Conservation (phyloP, 2,329 filamentous ascomycete genomes). For the Aspergillus neotritici region DNA sequence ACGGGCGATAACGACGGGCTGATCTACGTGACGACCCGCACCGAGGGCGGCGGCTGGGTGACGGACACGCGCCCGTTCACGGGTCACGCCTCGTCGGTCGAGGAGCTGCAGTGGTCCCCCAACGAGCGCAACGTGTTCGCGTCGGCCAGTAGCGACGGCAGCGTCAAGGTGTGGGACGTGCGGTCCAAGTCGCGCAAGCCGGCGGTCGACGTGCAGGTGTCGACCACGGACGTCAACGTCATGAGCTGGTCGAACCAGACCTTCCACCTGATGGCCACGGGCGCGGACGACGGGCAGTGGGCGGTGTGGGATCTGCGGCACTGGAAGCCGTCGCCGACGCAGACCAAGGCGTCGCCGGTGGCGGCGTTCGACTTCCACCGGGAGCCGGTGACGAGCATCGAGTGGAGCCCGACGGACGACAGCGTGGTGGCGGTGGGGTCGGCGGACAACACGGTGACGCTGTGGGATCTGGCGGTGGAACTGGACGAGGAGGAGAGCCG, state of each 20-base stretch:
- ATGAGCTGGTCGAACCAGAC: slow-evolving; percentile 92
- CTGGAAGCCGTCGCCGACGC: slow-evolving; percentile 67
- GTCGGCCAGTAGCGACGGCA: slow-evolving; percentile 88
- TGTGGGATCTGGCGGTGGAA: slow-evolving; percentile 97
- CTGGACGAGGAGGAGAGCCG: slow-evolving; percentile 94
- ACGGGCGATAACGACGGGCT: slow-evolving; percentile 87
- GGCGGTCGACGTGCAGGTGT: slow-evolving; percentile 82
- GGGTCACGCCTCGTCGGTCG: slow-evolving; percentile 78
- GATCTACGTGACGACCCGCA: slow-evolving; percentile 82
- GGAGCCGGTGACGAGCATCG: slow-evolving; percentile 89
- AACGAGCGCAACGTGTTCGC: slow-evolving; percentile 90
- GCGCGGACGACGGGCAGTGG: slow-evolving; percentile 90
- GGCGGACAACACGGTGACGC: slow-evolving; percentile 86
- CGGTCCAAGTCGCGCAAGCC: slow-evolving; percentile 82
- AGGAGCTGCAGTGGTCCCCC: slow-evolving; percentile 96
- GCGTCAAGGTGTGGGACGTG: slow-evolving; percentile 92
- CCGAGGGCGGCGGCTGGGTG: slow-evolving; percentile 81
- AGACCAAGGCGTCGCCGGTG: slow-evolving; percentile 66
- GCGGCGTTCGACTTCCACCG: slow-evolving; percentile 93
- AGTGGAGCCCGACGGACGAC: slow-evolving; percentile 97
- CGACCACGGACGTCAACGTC: slow-evolving; percentile 85
- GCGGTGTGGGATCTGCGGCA: slow-evolving; percentile 93
- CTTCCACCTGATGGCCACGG: slow-evolving; percentile 81
- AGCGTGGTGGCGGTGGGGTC: slow-evolving; percentile 89
- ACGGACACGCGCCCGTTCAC: slow-evolving; percentile 79